Base-by-base conservation (phyloP, 352 stramenopile genomes). In the Halophytophthora batemanensis region DNA sequence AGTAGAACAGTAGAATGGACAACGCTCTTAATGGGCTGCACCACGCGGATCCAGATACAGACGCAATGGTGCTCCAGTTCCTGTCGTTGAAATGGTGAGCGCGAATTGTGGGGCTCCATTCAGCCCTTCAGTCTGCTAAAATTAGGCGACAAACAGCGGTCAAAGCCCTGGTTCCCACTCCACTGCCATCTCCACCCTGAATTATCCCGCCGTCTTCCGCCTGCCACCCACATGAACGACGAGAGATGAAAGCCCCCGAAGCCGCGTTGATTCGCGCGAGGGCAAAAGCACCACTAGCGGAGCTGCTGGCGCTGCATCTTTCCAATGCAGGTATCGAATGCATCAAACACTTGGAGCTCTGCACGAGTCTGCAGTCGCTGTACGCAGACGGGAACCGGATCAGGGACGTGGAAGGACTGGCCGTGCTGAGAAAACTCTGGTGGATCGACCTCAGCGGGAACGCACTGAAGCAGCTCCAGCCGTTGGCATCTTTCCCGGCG, bases 331-430 rank as follows among this genome's bases (percentile, higher is more conserved):
- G 74, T 25, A 57, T 90, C 25, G 66, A 85, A 17, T 74, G 55
- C n/a, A 55, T 90, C 19, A 67, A 60, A 14, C 47, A 85, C 53
- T 48, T 90, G 17, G 72, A 77, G 2, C 6, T 59, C 12, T 87
- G 77, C 36, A 43, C 48, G 17, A 49, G 23, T 13, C 56, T 90
- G 23, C 67, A 63, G 3, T 84, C 74, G 14, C 50, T 90, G 2
- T 86, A 90, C 57, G 63, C 50, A 0, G 65, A 79, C 46, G 61
- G 52, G 28, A 90, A 90, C 33, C 56, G 63, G 2, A 51, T 90
- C 39, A 60, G 65, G 18, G 55, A 81, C 50, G 23, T 87, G 6
- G 61, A 73, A 36, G 69, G 64, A 0, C 31, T 87, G 4, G 23
- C 61, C 8, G 23, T 59, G 6, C 54, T 90, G 6, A 65, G 49